Evolutionary conservation across 371 early-diverging fungal species (phyloP), one percentile per base, ranked within the genome.

Genomic region (Mucor velutinosus): DNA sequence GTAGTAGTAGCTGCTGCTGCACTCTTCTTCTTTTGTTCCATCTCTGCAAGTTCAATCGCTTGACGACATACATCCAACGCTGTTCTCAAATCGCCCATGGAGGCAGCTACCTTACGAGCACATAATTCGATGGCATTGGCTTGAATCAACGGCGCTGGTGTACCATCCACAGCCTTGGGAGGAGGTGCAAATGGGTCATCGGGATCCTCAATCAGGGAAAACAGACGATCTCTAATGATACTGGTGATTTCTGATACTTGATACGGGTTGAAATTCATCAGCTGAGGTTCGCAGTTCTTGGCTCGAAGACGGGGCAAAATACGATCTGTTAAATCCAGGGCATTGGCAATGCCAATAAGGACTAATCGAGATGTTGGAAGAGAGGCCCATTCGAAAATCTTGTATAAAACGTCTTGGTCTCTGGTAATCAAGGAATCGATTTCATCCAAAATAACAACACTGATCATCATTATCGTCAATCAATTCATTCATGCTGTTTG

Each of bases 271-370:
- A 97, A 97, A 73, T 93, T 90, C 53, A 97, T 76, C 32, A 93
- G 74, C 64, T 87, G 74, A 0, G 98, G 97, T 64, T 87, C 90
- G 58, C 93, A 92, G 69, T 90, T 88, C 72, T 91, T 92, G 19
- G 93, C 90, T 64, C 88, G 83, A 49, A 98, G 82, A n/a, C 96
- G 85, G 5, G 97, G 97, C 65, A 97, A 78, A 56, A 95, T 87
- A 11, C 95, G 88, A 65, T 95, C 92, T 5, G 95, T 94, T 71
- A 98, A 79, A 71, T 97, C 94, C 35, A 98, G 77, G 0, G 96
- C 93, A 73, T 98, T 98, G n/a, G 97, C 94, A 65, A 98, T 97
- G n/a, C 97, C 97, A 55, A 98, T 89, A 43, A 98, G 75, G 0
- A 88, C 89, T 57, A 97, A 74, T 0, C 86, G 84, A 39, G 94